Evolutionary conservation across 2,329 filamentous ascomycete genomes (phyloP).

Genomic region (Pseudogymnoascus sp.): DNA sequence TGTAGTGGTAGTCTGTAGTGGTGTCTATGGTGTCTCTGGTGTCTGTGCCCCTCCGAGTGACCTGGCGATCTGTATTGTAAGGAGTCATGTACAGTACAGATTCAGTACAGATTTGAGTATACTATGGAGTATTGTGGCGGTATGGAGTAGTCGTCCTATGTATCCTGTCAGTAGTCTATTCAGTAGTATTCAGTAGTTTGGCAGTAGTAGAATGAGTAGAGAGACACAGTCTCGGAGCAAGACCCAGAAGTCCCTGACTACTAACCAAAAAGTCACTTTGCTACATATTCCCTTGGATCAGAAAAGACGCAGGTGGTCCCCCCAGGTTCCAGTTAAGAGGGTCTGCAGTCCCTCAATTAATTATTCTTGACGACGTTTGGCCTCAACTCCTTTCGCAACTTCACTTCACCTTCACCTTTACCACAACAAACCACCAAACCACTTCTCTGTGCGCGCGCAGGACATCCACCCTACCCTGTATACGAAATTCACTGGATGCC

Average conservation of each 20-base stretch:
- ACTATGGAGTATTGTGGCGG: background rate
- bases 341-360: background rate
- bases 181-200: constrained; percentile 4
- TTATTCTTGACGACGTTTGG: background rate
- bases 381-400: constrained; percentile 2
- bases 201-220: background rate
- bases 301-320: background rate
- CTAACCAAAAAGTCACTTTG: background rate
- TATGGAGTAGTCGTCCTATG: no score
- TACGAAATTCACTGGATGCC: background rate
- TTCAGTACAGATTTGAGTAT: background rate
- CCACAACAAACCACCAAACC: background rate
- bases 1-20: no score
- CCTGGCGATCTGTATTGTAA: background rate
- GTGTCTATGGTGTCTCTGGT: background rate
- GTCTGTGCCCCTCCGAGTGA: constrained; percentile 1
- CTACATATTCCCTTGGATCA: background rate
- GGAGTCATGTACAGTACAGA: background rate
- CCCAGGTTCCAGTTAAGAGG: constrained; percentile 2
- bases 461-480: background rate
- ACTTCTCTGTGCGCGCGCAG: background rate
- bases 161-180: constrained; percentile 6
- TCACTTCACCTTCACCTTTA: background rate
- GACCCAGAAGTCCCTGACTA: background rate
- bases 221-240: constrained; percentile 1